Base-by-base conservation (phyloP, 305 asterid genomes). In the Fraxinus dipetala region DNA sequence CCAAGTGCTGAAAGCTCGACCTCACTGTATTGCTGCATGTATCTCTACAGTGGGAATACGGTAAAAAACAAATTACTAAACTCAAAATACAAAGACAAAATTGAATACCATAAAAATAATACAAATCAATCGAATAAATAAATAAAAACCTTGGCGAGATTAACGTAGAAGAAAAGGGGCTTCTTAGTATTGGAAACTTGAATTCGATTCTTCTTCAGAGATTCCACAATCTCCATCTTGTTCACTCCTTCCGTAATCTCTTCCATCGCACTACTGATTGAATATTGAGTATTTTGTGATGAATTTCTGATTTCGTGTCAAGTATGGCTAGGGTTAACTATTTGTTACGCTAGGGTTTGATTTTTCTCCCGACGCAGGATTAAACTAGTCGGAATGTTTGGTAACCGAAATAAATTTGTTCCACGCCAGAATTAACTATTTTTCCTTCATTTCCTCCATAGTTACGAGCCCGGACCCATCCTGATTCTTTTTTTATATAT, bases 1-100 rank as follows among this genome's bases (percentile, higher is more conserved):
- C 95, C 95, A 81, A 90, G 92, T 20, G 91, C 95, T 5, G 95
- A 91, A 83, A 91, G 93, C 87, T 90, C 95, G 76, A 89, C 93
- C 84, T 91, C 95, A 70, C 77, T 83, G 84, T 90, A 77, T 81
- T 90, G 90, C 72, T 89, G 92, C 92, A 91, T 87, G 83, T 91
- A 90, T 73, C 92, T 90, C 95, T 91, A 80, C 76, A 83, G 40
- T 54, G 81, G 59, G 1, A 77, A 28, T 13, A 30, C 51, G 35
- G 11, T 35, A 59, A 80, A 72, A 78, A 77, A 54, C 80, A 78
- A 87, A 80, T 80, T 35, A 84, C 82, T 43, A 22, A 38, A 30
- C 11, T 11, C 32, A 28, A 20, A 20, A 30, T 4, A 3, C 34
- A 65, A 28, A 18, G 0, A 14, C 79, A 4, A 72, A 85, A 31